Evolutionary conservation across 805 yeast species (phyloP).

Genomic region (Debaryomyces tyrocola): DNA sequence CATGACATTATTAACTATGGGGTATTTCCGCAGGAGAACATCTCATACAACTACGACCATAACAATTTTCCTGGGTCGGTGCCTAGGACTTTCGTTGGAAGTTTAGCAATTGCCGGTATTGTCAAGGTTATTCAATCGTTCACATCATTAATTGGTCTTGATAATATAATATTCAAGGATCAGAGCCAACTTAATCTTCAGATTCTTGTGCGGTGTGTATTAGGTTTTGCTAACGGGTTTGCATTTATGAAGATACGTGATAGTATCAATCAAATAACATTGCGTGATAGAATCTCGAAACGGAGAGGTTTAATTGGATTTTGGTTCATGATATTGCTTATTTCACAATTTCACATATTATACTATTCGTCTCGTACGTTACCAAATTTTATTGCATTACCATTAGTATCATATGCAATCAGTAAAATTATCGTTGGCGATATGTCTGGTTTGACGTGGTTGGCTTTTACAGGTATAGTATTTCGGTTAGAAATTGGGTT

Average conservation of each 20-base stretch:
- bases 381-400: conserved; percentile 86
- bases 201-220: conserved; percentile 51
- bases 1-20: conserved; percentile 79
- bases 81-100: conserved; percentile 81
- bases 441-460: conserved; percentile 46
- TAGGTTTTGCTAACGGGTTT: conserved; percentile 63
- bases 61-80: conserved; percentile 81
- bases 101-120: conserved; percentile 51
- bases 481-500: conserved; percentile 73
- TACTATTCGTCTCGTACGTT: conserved; percentile 82
- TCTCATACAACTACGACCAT: conserved; percentile 65
- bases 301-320: conserved; percentile 33
- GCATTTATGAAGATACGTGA: conserved; percentile 54
- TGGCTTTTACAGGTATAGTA: conserved; percentile 63
- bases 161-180: conserved; percentile 8
- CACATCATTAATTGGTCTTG: conserved; percentile 18
- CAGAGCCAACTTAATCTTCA: conserved; percentile 49
- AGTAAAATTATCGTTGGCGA: conserved; percentile 52
- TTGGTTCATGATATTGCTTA: conserved; percentile 61
- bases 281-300: conserved; percentile 16
- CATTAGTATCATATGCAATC: conserved; percentile 61
- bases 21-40: conserved; percentile 22
- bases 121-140: conserved; percentile 35
- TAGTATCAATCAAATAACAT: conserved; percentile 21
- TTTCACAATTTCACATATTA: conserved; percentile 75